Conservation (phyloP, 495 filamentous ascomycete species). For the Trichocladium antarcticum region DNA sequence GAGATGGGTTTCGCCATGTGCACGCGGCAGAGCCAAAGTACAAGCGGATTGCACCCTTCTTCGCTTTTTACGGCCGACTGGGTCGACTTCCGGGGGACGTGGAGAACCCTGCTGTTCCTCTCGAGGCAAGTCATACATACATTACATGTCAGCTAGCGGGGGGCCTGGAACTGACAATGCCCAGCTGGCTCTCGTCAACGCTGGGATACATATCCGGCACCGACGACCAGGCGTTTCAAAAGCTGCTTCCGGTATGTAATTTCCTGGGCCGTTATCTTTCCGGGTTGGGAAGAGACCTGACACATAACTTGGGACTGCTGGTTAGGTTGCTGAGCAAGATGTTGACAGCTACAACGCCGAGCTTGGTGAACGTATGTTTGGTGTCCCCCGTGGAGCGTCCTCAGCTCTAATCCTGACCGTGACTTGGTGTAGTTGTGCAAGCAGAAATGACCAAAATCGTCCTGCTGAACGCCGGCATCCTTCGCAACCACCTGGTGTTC, state of each 20-base stretch:
- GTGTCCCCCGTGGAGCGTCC: no score
- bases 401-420: neutral
- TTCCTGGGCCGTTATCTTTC: no score
- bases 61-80: neutral
- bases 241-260: constrained; percentile 14
- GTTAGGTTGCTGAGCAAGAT: constrained; percentile 13
- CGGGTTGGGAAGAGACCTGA: no score
- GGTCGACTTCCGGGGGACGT: constrained; percentile 19
- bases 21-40: constrained; percentile 11
- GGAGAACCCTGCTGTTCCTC: constrained; percentile 24
- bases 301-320: no score
- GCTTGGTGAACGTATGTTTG: constrained; percentile 14
- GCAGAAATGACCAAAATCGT: constrained; percentile 25
- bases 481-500: constrained; percentile 19
- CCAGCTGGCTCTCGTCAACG: constrained; percentile 26
- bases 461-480: constrained; percentile 22
- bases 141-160: neutral
- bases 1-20: constrained; percentile 21
- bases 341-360: constrained; percentile 11
- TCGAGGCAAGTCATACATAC: constrained; percentile 11
- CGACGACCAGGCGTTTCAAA: constrained; percentile 14
- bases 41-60: constrained; percentile 1
- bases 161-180: neutral
- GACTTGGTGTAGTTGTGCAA: constrained; percentile 16
- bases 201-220: constrained; percentile 24